Evolutionary conservation across 306 rosid genomes (phyloP).

Genomic region (Vicia faba): DNA sequence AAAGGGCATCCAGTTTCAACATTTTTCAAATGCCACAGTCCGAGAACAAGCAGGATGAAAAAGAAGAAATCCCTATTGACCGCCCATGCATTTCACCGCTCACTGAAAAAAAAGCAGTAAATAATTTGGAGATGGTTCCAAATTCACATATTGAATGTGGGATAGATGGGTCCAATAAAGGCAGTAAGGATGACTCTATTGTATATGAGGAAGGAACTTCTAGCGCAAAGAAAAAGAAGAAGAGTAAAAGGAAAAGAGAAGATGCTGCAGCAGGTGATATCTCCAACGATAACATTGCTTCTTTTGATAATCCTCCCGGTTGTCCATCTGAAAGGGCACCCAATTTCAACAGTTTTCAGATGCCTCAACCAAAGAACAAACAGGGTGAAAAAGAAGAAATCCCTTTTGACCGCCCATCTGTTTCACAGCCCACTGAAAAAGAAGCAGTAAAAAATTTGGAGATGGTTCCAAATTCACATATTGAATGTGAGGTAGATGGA

Average conservation of each 20-base stretch:
- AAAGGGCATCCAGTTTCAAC: no score
- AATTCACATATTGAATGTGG: slow-evolving; percentile 20
- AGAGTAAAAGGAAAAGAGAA: slow-evolving; percentile 22
- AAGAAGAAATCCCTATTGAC: slow-evolving; percentile 9
- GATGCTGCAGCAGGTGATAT: slow-evolving; percentile 10
- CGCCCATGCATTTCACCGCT: slow-evolving; percentile 26
- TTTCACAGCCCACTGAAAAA: slow-evolving; percentile 21
- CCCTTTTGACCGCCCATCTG: slow-evolving; percentile 8
- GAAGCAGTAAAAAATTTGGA: slow-evolving; percentile 24
- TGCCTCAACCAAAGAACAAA: slow-evolving; percentile 27
- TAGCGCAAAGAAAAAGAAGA: slow-evolving; percentile 35
- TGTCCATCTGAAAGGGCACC: slow-evolving; percentile 21
- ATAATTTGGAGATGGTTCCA: slow-evolving; percentile 25
- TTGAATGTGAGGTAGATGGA: slow-evolving; percentile 30
- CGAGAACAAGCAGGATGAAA: no score
- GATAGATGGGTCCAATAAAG: slow-evolving; percentile 33
- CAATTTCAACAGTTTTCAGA: background rate
- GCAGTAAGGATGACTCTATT: slow-evolving; percentile 8
- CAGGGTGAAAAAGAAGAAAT: slow-evolving; percentile 31
- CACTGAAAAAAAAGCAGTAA: slow-evolving; percentile 25
- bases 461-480: slow-evolving; percentile 25
- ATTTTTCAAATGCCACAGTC: no score
- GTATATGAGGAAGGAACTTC: background rate
- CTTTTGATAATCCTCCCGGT: slow-evolving; percentile 19
- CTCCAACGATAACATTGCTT: slow-evolving; percentile 25